Conservation (phyloP, 495 filamentous ascomycete genomes). For the Talaromyces liani region DNA sequence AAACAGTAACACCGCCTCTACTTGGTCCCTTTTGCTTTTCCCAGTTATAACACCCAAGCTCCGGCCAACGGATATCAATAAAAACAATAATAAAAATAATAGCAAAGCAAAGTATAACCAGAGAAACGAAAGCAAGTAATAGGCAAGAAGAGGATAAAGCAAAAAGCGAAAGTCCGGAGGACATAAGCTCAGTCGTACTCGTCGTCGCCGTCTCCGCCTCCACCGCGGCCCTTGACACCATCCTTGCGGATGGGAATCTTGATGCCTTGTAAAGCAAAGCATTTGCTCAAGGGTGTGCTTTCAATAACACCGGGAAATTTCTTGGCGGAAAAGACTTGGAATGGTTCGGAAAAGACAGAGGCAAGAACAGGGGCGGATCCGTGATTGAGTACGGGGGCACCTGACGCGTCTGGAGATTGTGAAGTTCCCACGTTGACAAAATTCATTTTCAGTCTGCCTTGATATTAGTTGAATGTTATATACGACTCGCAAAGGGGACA, state of each 20-base stretch:
- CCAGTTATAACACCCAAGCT: neutral
- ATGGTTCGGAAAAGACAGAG: constrained; percentile 77
- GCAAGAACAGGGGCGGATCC: constrained; percentile 80
- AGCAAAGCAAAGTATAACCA: neutral
- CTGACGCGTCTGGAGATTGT: constrained; percentile 26
- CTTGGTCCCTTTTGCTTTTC: neutral
- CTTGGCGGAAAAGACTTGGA: constrained; percentile 94
- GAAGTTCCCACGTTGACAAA: constrained; percentile 75
- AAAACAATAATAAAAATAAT: neutral
- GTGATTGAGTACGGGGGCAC: constrained; percentile 55
- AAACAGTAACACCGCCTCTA: constrained; percentile 17
- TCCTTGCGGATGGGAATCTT: constrained; percentile 94
- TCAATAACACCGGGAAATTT: constrained; percentile 98
- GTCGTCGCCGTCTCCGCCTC: constrained; percentile 57
- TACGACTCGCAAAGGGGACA: constrained; percentile 15
- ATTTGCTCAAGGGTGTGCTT: constrained; percentile 86
- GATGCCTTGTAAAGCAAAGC: constrained; percentile 91
- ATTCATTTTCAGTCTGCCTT: constrained; percentile 56
- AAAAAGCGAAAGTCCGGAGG: neutral
- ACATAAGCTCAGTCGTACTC: constrained; percentile 20
- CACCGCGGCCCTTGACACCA: constrained; percentile 55
- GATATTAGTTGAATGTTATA: neutral
- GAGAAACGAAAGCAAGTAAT: neutral
- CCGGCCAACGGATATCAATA: constrained; percentile 2
- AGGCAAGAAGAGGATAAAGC: neutral